Percentiles rank a stretch among this genome's conserved stretches.
These are phyloP conservation scores for Erythrobasidium yunnanense DNA, from an alignment of 768 basidiomycete species.

Conservation along the genomic window DNA sequence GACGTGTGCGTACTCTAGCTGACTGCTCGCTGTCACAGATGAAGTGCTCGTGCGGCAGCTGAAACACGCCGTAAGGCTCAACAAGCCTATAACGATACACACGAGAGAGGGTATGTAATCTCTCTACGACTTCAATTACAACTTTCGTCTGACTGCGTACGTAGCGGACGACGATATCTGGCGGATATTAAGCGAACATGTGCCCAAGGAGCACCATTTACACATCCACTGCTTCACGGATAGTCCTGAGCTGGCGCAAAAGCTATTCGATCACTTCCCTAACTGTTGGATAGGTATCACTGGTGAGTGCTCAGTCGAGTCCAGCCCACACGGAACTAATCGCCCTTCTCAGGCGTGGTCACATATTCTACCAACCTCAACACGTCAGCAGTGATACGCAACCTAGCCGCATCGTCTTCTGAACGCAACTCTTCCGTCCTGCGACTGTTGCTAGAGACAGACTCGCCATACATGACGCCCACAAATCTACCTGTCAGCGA, in stretches of 20 bases:
- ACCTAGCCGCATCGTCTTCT: conserved; percentile 43
- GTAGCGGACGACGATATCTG: conserved; percentile 77
- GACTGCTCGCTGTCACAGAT: conserved; percentile 32
- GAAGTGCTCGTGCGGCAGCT: conserved; percentile 60
- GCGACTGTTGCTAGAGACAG: conserved; percentile 61
- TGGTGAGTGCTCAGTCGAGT: conserved; percentile 46
- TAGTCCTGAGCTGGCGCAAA: conserved; percentile 58
- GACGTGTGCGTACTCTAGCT: neutral
- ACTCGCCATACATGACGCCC: conserved; percentile 79
- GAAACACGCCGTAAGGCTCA: conserved; percentile 54
- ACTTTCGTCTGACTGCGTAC: neutral
- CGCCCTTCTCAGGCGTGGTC: conserved; percentile 57
- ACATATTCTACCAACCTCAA: conserved; percentile 65
- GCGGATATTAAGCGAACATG: conserved; percentile 60
- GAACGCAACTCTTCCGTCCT: conserved; percentile 32
- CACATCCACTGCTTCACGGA: conserved; percentile 86
- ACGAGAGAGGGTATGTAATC: conserved; percentile 53
- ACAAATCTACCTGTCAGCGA: conserved; percentile 50
- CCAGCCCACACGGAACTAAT: too few species aligned
- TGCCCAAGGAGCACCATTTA: conserved; percentile 65
- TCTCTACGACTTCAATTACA: too few species aligned
- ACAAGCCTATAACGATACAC: conserved; percentile 73
- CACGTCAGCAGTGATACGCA: conserved; percentile 57
- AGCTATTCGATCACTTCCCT: conserved; percentile 63
- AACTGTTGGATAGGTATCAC: conserved; percentile 77